Base-by-base conservation (phyloP, 306 rosid species). In the Quercus variabilis region DNA sequence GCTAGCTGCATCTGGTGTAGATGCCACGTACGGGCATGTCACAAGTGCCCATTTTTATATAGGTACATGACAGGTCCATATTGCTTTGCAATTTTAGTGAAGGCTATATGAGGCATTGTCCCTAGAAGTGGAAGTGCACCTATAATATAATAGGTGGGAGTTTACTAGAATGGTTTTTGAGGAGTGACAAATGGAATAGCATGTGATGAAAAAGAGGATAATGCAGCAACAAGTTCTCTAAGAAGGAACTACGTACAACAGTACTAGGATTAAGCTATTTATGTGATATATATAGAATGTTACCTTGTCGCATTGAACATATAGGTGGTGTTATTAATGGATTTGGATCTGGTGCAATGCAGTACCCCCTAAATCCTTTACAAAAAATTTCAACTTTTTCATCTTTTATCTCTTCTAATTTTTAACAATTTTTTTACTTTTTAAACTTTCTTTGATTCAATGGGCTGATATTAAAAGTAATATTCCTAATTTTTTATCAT, bases 31-130 rank as follows among this genome's bases (percentile, higher is more conserved):
- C 83, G 8, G 81, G 78, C 12, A 86, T 81, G 79, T 83, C 82
- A 56, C 84, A 83, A 19, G 89, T 80, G 9, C 91, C 91, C 89
- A 88, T 80, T 57, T 85, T 85, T 1, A 88, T 38, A 6, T 6
- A 38, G 84, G 81, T 54, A 81, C 85, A 88, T 83, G 60, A 88
- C 76, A 21, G 91, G 87, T 4, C 91, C 91, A 54, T 30, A 85
- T 59, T 72, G 69, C 38, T 59, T 78, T 1, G 89, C 79, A 84
- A 88, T 62, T 12, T 80, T 55, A 57, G 91, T 12, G 18, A 85
- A 79, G 21, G 89, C 55, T 30, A 81, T 84, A 41, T 85, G 89
- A 7, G 91, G 91, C 89, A 83, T 85, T 78, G 59, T 20, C 0
- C 91, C 87, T 9, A 88, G 67, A 1, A 80, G 82, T 11, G 91